Base-by-base conservation (phyloP, 352 stramenopile genomes). In the Blastocystis sp. region DNA sequence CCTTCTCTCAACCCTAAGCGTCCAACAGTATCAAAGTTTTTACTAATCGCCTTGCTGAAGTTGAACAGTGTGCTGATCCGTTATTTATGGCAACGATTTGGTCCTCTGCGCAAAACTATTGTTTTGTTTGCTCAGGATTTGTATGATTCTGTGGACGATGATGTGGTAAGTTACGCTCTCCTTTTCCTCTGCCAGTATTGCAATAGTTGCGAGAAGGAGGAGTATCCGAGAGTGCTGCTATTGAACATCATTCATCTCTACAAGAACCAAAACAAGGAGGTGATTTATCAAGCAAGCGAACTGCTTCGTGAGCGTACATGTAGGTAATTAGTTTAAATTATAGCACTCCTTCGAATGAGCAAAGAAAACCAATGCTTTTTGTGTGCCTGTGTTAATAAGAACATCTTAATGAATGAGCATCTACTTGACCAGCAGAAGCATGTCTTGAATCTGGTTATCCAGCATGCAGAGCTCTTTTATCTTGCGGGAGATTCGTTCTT, bases 181-280 rank as follows among this genome's bases (percentile, higher is more conserved):
- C 56, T 85, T 0, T 85, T 85, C 53, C 20, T 85, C 3, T 85
- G 73, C 56, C 73, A 85, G 50, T 85, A 66, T 43, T 47, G 59
- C 9, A 66, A 68, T n/a, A 13, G 45, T 9, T 85, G 63, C 56
- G 37, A 85, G 4, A 26, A 47, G 73, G 50, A 68, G 20, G 47
- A 65, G 9, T 26, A 66, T 50, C 53, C 63, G 34, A 68, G n/a
- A 9, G 53, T 50, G n/a, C 24, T 85, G 3, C 63, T 66, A 16
- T 24, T 85, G 5, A 85, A 85, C 73, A 85, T 68, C 47, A 85
- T 85, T 45, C 73, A 85, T 30, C 26, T 85, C 20, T 85, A 54
- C 53, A 68, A 85, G 24, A 85, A 85, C 26, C 16, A 50, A 8
- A 37, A 68, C 55, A 13, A 66, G 16, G 26, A 43, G 39, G 56